Percentiles rank a stretch among this genome's conserved stretches.
These are phyloP conservation scores for Claviceps digitariae DNA, from an alignment of 2,329 filamentous ascomycete species.

Conservation along the genomic window DNA sequence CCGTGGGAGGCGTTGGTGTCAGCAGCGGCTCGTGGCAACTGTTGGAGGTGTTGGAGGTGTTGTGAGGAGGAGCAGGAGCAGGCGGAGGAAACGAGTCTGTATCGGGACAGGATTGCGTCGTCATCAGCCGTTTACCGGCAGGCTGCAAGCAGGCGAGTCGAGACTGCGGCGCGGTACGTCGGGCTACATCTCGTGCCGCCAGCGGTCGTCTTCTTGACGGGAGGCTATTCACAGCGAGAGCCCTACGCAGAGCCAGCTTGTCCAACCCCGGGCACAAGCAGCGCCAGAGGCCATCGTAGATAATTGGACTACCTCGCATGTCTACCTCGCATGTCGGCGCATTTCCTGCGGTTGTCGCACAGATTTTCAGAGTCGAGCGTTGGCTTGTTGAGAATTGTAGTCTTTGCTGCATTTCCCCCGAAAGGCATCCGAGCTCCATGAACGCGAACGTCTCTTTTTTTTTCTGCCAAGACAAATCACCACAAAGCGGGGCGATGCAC, in stretches of 20 bases:
- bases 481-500: constrained; percentile 15
- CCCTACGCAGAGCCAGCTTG: constrained; percentile 20
- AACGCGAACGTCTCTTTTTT: not conserved
- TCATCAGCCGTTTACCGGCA: not conserved
- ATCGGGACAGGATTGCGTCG: not conserved
- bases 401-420: not conserved
- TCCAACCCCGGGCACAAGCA: constrained; percentile 47
- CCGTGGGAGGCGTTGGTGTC: constrained; percentile 8
- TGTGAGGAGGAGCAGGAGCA: not conserved
- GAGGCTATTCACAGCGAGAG: constrained; percentile 8
- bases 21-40: constrained; percentile 12
- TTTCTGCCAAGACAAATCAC: not conserved
- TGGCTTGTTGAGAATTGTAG: no score
- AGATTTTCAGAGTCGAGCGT: no score
- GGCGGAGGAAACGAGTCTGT: not conserved
- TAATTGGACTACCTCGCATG: constrained; percentile 21
- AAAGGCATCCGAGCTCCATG: no score
- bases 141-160: not conserved
- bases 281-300: constrained; percentile 48
- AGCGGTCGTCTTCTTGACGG: not conserved
- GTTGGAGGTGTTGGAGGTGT: not conserved
- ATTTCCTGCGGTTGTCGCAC: not conserved
- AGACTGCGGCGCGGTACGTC: not conserved
- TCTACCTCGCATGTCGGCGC: no score
- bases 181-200: not conserved